phyloP scores from a whole-genome alignment of 2,329 filamentous ascomycete species.

The Cytospora mali region DNA sequence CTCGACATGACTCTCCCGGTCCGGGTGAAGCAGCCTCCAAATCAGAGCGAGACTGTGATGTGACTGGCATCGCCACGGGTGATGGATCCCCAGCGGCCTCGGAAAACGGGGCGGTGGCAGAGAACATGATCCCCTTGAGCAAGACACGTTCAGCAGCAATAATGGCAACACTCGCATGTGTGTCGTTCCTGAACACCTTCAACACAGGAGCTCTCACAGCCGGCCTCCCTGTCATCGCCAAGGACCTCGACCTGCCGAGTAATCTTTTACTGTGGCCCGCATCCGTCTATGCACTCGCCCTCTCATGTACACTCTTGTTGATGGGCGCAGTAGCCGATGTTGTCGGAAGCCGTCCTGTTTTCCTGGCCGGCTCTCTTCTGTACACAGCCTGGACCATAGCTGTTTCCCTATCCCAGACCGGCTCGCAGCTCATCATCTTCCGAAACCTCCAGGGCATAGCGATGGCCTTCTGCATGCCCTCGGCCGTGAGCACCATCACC shows the following conservation, averaged over 20 bases:
- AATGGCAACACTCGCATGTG: background rate
- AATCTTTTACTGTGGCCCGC: constrained; percentile 31
- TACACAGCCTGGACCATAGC: constrained; percentile 40
- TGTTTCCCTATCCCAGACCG: constrained; percentile 38
- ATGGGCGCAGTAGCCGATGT: constrained; percentile 43
- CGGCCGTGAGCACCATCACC: constrained; percentile 41
- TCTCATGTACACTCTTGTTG: constrained; percentile 37
- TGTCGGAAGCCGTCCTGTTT: constrained; percentile 39
- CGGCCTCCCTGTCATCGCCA: constrained; percentile 10
- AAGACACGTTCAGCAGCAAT: background rate
- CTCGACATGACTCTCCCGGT: background rate
- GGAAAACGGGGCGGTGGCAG: background rate
- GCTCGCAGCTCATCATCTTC: constrained; percentile 42
- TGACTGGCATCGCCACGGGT: background rate
- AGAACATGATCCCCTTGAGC: no score
- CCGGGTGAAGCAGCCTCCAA: background rate
- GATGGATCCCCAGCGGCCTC: no score
- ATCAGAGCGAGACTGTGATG: background rate
- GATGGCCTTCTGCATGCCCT: constrained; percentile 42
- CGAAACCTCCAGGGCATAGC: constrained; percentile 39
- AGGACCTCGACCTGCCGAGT: background rate
- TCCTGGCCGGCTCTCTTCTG: constrained; percentile 38
- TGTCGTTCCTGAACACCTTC: constrained; percentile 9
- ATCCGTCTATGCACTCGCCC: constrained; percentile 30
- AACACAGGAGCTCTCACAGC: constrained; percentile 12